Percentiles rank a stretch among this genome's conserved stretches.
Evolutionary conservation across 148 eudicot species (phyloP).

Genomic region (Silene latifolia): DNA sequence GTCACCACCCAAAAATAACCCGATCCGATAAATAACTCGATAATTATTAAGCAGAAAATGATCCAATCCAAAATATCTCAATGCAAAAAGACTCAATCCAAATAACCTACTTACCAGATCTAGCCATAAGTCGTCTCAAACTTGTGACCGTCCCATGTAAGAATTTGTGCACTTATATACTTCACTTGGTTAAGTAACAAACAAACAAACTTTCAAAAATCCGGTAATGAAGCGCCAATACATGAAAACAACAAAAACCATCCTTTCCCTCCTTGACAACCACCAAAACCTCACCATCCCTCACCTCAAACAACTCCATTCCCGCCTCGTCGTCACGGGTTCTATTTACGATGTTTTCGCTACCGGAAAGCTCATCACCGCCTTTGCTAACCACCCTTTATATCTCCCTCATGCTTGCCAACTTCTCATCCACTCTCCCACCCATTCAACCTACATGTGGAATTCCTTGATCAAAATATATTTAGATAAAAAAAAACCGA

Average conservation of each 20-base stretch:
- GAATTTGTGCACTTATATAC: no score
- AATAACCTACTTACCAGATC: no score
- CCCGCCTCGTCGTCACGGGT: constrained; percentile 60
- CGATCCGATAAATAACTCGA: no score
- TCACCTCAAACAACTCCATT: constrained; percentile 63
- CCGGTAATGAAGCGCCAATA: constrained; percentile 34
- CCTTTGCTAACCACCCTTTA: constrained; percentile 26
- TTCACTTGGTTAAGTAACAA: no score
- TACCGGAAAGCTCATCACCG: constrained; percentile 49
- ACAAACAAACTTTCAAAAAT: neutral
- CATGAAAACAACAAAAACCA: constrained; percentile 40
- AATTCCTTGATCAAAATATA: constrained; percentile 53
- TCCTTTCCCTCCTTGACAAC: constrained; percentile 43
- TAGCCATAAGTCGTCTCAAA: no score
- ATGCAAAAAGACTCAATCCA: no score
- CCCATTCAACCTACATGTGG: constrained; percentile 45
- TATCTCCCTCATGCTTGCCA: constrained; percentile 35
- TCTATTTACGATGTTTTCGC: constrained; percentile 53
- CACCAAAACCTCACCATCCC: constrained; percentile 38
- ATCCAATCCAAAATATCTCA: no score
- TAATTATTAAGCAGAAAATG: no score
- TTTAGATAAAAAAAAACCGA: constrained; percentile 28
- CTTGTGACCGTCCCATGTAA: no score
- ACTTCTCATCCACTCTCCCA: constrained; percentile 43
- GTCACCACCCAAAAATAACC: no score